These are phyloP conservation scores for Crucibulum laeve DNA, from an alignment of 768 basidiomycete genomes.

Conservation along the genomic window DNA sequence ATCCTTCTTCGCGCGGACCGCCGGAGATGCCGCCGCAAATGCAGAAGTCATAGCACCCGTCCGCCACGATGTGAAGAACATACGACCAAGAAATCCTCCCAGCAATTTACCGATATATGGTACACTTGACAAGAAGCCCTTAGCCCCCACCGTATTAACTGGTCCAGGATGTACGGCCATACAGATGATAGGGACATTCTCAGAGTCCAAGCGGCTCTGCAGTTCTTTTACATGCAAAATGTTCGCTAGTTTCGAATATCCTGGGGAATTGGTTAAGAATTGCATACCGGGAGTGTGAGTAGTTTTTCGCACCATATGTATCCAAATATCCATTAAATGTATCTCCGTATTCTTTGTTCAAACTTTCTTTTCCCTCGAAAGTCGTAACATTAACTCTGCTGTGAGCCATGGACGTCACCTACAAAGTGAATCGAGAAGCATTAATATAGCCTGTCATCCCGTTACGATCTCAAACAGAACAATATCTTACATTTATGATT, in stretches of 20 bases:
- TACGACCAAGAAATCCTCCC: neutral
- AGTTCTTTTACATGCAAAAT: constrained; percentile 46
- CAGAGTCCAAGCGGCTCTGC: constrained; percentile 38
- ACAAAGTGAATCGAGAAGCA: too few relatives aligned
- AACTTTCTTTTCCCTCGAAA: constrained; percentile 26
- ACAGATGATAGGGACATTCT: constrained; percentile 28
- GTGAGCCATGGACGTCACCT: constrained; percentile 30
- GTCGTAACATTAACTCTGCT: constrained; percentile 11
- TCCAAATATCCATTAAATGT: constrained; percentile 12
- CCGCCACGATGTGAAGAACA: constrained; percentile 9
- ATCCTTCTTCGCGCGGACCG: constrained; percentile 22
- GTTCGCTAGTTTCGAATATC: constrained; percentile 45
- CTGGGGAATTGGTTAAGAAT: constrained; percentile 20
- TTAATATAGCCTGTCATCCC: too few relatives aligned
- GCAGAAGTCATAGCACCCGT: constrained; percentile 30
- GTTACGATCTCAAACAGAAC: too few relatives aligned
- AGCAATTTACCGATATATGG: constrained; percentile 1
- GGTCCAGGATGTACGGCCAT: constrained; percentile 39
- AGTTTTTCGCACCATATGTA: constrained; percentile 28
- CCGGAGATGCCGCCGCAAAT: constrained; percentile 34
- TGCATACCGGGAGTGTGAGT: neutral
- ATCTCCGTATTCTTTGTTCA: constrained; percentile 29
- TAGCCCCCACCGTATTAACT: constrained; percentile 23
- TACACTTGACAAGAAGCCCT: constrained; percentile 6
- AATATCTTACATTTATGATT: constrained; percentile 51